phyloP scores from a whole-genome alignment of 1,139 yeast species.

The Hyphopichia pseudoburtonii region DNA sequence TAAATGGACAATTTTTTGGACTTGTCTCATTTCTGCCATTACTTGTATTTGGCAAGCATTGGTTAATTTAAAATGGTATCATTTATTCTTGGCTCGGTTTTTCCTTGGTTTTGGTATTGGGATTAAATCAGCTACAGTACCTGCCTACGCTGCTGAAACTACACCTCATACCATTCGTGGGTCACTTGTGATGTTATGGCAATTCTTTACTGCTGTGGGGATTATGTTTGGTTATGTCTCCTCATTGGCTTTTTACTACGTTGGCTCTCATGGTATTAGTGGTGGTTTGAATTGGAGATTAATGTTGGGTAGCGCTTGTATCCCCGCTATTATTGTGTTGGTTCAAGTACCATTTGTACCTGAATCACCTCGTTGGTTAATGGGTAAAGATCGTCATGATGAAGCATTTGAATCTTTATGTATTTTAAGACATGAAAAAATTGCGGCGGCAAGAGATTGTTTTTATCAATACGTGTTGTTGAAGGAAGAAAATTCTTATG shows the following conservation, averaged over 20 bases:
- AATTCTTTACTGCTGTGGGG: conserved; percentile 23
- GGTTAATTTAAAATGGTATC: conserved; percentile 16
- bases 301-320: conserved; percentile 21
- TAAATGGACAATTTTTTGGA: conserved; percentile 20
- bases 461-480: conserved; percentile 58
- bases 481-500: conserved; percentile 65
- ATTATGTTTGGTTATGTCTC: conserved; percentile 24
- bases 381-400: conserved; percentile 25
- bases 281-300: conserved; percentile 22
- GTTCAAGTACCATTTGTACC: conserved; percentile 20
- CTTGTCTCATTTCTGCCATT: conserved; percentile 17
- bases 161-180: conserved; percentile 23
- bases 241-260: conserved; percentile 18
- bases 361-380: conserved; percentile 31
- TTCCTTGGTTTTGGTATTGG: conserved; percentile 23
- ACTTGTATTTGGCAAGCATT: conserved; percentile 24
- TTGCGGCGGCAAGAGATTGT: conserved; percentile 64
- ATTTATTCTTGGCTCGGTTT: conserved; percentile 20
- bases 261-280: conserved; percentile 4
- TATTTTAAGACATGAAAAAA: conserved; percentile 38
- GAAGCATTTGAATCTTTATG: conserved; percentile 22
- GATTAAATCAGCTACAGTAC: conserved; percentile 26
- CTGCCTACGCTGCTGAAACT: conserved; percentile 24
- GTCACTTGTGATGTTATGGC: conserved; percentile 24
- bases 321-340: conserved; percentile 17